Evolutionary conservation across 345 rosid species (phyloP), one percentile per base, ranked within the genome.

Genomic region (Lumnitzera littorea): DNA sequence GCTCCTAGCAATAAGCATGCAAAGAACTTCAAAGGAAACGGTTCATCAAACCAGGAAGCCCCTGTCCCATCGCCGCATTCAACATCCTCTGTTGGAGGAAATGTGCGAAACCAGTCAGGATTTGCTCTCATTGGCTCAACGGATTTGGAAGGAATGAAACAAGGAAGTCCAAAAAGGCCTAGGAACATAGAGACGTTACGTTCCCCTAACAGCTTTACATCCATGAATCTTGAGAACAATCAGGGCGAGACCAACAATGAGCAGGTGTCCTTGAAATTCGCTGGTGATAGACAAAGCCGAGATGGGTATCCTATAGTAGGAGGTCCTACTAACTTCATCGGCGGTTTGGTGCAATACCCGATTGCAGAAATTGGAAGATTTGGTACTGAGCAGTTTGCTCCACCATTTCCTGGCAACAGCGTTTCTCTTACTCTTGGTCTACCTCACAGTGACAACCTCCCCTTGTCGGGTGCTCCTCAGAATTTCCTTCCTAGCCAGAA

Each of bases 391-490:
- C 91, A 85, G 58, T 82, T 81, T 63, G 60, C 91, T 1, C 94
- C 87, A 11, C 78, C 96, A 71, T 86, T 79, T 55, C 74, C 86
- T 2, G 92, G 89, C 41, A 91, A 84, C 67, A 89, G 91, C 7
- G 98, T 92, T 24, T 92, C 98, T 0, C 96, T 92, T 53, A 85
- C 96, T 46, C 83, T 92, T 52, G 98, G 98, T 24, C 80, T 92
- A 13, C 98, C 96, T 3, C 95, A 85, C 56, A 85, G 91, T 36
- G 98, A 89, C 70, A 89, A 85, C 76, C 83, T 92, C 60, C 76
- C 95, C 10, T 64, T 86, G 15, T 72, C 96, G n/a, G 87, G 80
- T 9, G 72, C 84, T 11, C 94, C 87, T 64, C 96, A 87, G 52
- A 69, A 58, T 51, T 92, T 87, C 73, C 86, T 92, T 53, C 94